Base-by-base conservation (phyloP, 2,329 filamentous ascomycete species). In the Nothomitra cinnamomea region DNA sequence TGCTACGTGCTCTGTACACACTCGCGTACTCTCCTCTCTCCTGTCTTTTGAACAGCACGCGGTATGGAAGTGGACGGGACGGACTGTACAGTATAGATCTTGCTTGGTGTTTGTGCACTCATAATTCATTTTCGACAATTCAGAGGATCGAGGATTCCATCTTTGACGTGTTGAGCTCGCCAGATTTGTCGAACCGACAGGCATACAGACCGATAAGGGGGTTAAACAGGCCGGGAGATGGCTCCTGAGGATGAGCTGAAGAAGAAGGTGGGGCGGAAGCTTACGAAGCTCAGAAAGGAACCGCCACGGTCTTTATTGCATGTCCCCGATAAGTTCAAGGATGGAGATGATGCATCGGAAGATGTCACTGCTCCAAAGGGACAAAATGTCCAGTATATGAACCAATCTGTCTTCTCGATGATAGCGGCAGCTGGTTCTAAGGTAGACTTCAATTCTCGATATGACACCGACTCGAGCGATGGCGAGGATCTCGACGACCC, bases 351-450 rank as follows among this genome's bases (percentile, higher is more conserved):
- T 65, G 74, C 72, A 3, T 70, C 82, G 17, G 73, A 79, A 40
- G 79, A 82, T 63, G 76, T 77, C 56, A 77, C 76, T 13, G 76
- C 76, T 51, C 72, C 76, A 1, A 73, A 71, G 60, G 61, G 58
- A 54, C 66, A 68, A 52, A 68, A 70, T 43, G 64, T 71, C 49
- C 69, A 74, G 56, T 87, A 88, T 62, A 87, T 94, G 81, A 92
- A 95, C 67, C 89, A 95, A 72, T 94, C 87, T 58, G 82, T 96
- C 54, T 94, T 95, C 66, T 88, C 87, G 53, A 79, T 96, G 69
- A 89, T 96, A 59, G 86, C 89, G 5, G 87, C 87, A 15, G 87
- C 87, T 38, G 87, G 88, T 5, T 89, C 87, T 28, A 80, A 80
- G 56, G 82, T 85, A 52, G 84, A 94, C 67, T 88, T 94, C 63